Conservation (phyloP, 805 yeast genomes). For the Candida xyloterini region DNA sequence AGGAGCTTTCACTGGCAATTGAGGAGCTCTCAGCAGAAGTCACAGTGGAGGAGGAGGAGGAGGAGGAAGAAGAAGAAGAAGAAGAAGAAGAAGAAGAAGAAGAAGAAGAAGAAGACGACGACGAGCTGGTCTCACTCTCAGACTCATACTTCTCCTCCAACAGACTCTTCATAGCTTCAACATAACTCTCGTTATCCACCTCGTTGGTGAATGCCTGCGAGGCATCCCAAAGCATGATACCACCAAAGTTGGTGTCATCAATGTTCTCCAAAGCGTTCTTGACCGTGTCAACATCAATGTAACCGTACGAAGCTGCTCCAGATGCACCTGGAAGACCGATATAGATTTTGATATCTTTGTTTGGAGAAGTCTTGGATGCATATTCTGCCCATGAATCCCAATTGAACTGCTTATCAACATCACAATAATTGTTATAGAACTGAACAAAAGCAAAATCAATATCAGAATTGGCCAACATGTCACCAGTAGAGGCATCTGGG, state of each 20-base stretch:
- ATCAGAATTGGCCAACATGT: slow-evolving; percentile 45
- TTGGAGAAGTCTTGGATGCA: slow-evolving; percentile 59
- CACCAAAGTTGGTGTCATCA: slow-evolving; percentile 50
- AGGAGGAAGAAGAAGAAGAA: slow-evolving; percentile 10
- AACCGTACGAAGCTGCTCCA: slow-evolving; percentile 57
- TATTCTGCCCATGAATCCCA: slow-evolving; percentile 69
- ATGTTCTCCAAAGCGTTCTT: slow-evolving; percentile 25
- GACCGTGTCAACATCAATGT: slow-evolving; percentile 43
- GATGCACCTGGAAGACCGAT: slow-evolving; percentile 67
- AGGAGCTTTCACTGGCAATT: slow-evolving; percentile 12
- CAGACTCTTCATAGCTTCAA: slow-evolving; percentile 27
- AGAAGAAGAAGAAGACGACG: too few relatives aligned
- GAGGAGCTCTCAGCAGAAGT: slow-evolving; percentile 7
- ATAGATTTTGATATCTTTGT: slow-evolving; percentile 63
- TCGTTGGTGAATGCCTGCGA: slow-evolving; percentile 52
- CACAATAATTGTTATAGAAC: slow-evolving; percentile 84
- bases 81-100: too few relatives aligned
- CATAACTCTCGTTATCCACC: slow-evolving; percentile 35
- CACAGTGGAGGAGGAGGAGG: slow-evolving; percentile 12
- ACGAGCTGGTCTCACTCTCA: too few relatives aligned
- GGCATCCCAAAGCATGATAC: slow-evolving; percentile 87
- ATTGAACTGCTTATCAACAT: slow-evolving; percentile 51
- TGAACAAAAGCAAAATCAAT: slow-evolving; percentile 84
- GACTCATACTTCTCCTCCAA: slow-evolving; percentile 17
- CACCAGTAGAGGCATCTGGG: slow-evolving; percentile 63